phyloP scores from a whole-genome alignment of 192 early-diverging fungal genomes.

The Gamsiella multidivaricata region DNA sequence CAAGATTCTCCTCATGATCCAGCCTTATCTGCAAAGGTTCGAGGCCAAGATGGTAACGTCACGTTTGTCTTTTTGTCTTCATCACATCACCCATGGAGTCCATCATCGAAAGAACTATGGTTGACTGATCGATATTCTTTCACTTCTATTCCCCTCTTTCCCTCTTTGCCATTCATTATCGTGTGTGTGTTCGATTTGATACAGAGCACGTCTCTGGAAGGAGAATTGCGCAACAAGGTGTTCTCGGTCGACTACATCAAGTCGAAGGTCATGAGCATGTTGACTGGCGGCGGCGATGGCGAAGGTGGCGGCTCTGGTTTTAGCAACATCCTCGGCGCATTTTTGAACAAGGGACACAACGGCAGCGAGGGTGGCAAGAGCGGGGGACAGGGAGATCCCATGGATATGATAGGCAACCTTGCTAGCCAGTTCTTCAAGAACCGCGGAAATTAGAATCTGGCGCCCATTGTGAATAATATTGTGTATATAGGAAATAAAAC shows the following conservation, averaged over 20 bases:
- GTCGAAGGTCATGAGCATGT: constrained; percentile 13
- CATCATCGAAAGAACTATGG: too few relatives aligned
- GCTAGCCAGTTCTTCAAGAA: constrained; percentile 26
- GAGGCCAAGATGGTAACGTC: constrained; percentile 44
- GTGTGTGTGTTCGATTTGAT: not conserved
- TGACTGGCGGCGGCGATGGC: constrained; percentile 16
- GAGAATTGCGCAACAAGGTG: constrained; percentile 40
- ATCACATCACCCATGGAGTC: too few relatives aligned
- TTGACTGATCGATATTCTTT: too few relatives aligned
- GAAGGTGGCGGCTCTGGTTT: constrained; percentile 10
- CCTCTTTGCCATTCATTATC: not conserved
- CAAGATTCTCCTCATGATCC: constrained; percentile 37
- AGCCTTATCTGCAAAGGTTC: constrained; percentile 39
- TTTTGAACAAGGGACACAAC: not conserved
- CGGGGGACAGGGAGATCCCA: constrained; percentile 10
- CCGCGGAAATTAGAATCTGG: constrained; percentile 3
- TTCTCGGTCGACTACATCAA: constrained; percentile 48
- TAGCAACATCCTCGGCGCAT: constrained; percentile 25
- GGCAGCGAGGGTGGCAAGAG: not conserved
- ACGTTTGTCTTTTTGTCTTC: not conserved
- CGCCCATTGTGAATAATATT: not conserved
- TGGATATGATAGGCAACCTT: not conserved
- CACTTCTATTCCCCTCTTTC: not conserved
- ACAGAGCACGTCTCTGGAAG: constrained; percentile 25
- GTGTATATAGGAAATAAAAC: not conserved